phyloP scores from a whole-genome alignment of 2,329 filamentous ascomycete species.

The Talaromyces atroroseus region DNA sequence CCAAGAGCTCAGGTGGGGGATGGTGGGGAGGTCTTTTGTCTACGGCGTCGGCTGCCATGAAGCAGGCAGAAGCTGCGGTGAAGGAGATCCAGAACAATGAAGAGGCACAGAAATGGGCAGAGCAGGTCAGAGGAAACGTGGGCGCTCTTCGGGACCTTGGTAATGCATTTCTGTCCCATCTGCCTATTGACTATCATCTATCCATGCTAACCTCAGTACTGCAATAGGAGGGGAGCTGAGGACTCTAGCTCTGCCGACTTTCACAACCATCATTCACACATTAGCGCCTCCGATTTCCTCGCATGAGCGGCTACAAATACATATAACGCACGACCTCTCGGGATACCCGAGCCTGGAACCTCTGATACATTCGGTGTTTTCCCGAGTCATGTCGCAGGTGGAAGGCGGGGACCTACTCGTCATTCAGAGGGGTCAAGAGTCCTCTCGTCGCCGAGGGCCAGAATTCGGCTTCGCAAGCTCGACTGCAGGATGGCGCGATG shows the following conservation, averaged over 20 bases:
- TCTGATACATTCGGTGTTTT: conserved; percentile 85
- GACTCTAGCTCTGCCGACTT: conserved; percentile 83
- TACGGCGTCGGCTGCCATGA: conserved; percentile 66
- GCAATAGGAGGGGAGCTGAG: conserved; percentile 74
- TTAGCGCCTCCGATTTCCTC: conserved; percentile 94
- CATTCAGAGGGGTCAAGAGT: conserved; percentile 87
- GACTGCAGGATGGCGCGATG: conserved; percentile 72
- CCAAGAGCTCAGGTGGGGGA: conserved; percentile 54
- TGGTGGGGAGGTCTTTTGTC: conserved; percentile 88
- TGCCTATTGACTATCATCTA: conserved; percentile 18
- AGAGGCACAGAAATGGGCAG: conserved; percentile 92
- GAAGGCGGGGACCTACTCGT: conserved; percentile 94
- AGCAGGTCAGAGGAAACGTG: conserved; percentile 87
- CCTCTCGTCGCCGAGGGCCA: conserved; percentile 61
- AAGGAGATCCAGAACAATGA: conserved; percentile 96
- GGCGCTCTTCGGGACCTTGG: conserved; percentile 69
- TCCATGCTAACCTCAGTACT: background rate
- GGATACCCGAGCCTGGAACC: conserved; percentile 93
- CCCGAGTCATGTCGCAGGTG: conserved; percentile 96
- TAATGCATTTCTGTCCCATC: conserved; percentile 33
- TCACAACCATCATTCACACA: conserved; percentile 90
- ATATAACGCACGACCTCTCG: conserved; percentile 92
- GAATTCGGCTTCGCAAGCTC: conserved; percentile 27
- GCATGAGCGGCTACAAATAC: conserved; percentile 93
- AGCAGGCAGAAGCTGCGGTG: conserved; percentile 86